A percentile compares a stretch with the other conserved stretches of the same genome.
Evolutionary conservation across 2,329 filamentous ascomycete genomes (phyloP).

Genomic region (Rutstroemia sp.): DNA sequence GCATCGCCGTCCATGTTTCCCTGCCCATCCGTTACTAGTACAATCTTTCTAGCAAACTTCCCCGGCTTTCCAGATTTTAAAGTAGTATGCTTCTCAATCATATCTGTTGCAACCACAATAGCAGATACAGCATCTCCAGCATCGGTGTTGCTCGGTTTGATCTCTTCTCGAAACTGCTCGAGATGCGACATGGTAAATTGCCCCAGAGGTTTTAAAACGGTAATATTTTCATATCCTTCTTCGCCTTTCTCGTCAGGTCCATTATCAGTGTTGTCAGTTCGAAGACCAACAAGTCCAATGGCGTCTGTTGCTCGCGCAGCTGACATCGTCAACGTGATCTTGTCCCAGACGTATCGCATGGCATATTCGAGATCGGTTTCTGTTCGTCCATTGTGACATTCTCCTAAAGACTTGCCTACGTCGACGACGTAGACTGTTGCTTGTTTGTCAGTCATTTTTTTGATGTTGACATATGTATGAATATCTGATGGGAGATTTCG

Average conservation of each 20-base stretch:
- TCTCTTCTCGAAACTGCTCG: conserved; percentile 50
- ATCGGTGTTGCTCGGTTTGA: conserved; percentile 61
- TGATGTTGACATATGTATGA: background rate
- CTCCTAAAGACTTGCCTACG: conserved; percentile 76
- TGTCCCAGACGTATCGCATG: conserved; percentile 93
- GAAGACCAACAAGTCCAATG: conserved; percentile 73
- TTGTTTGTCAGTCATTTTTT: conserved; percentile 80
- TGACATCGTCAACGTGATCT: conserved; percentile 66
- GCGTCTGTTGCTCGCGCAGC: conserved; percentile 63
- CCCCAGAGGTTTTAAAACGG: conserved; percentile 63
- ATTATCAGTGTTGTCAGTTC: conserved; percentile 72
- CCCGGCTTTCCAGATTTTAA: conserved; percentile 43
- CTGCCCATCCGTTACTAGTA: conserved; percentile 77
- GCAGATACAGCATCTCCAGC: conserved; percentile 82
- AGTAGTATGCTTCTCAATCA: conserved; percentile 75
- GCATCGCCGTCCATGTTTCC: conserved; percentile 66
- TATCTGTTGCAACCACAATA: conserved; percentile 75
- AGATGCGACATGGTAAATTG: conserved; percentile 60
- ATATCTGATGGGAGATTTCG: background rate
- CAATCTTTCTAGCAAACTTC: conserved; percentile 73
- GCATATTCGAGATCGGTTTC: conserved; percentile 83
- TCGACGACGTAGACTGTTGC: conserved; percentile 89
- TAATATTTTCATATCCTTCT: conserved; percentile 74
- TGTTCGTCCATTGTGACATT: conserved; percentile 59
- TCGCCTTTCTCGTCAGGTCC: conserved; percentile 44